Conservation (phyloP, 768 basidiomycete genomes). For the Arthromyces matolae region DNA sequence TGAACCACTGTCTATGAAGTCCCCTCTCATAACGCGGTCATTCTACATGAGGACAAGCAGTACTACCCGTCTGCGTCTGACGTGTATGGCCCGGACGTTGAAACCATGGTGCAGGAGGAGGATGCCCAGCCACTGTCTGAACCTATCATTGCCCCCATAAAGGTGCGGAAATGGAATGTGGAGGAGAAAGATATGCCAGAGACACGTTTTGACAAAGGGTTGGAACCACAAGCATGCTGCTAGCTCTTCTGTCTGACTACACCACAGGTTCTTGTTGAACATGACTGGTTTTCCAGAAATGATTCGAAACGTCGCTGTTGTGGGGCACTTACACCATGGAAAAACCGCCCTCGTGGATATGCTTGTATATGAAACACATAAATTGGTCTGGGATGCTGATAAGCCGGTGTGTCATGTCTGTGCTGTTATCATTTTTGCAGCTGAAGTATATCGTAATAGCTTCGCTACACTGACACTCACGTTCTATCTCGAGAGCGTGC, state of each 20-base stretch:
- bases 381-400: conserved; percentile 91
- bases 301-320: conserved; percentile 94
- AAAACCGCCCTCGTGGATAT: conserved; percentile 97
- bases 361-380: conserved; percentile 96
- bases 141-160: conserved; percentile 93
- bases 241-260: conserved; percentile 6
- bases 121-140: conserved; percentile 93
- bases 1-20: conserved; percentile 39
- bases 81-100: conserved; percentile 90
- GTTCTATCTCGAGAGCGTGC: conserved; percentile 81
- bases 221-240: conserved; percentile 26
- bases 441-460: conserved; percentile 39
- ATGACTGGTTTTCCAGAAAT: conserved; percentile 90
- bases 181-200: conserved; percentile 95
- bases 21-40: conserved; percentile 74
- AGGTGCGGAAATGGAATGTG: conserved; percentile 90
- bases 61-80: conserved; percentile 94
- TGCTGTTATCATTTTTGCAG: background rate
- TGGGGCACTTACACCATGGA: conserved; percentile 96
- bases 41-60: conserved; percentile 96
- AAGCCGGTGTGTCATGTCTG: conserved; percentile 56
- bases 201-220: conserved; percentile 98
- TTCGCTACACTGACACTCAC: conserved; percentile 96
- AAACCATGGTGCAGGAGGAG: conserved; percentile 97
- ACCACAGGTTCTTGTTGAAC: conserved; percentile 79